Percentiles rank a stretch among this genome's conserved stretches.
Conservation (phyloP, 2,329 filamentous ascomycete species). For the Penicillium verrucosum region DNA sequence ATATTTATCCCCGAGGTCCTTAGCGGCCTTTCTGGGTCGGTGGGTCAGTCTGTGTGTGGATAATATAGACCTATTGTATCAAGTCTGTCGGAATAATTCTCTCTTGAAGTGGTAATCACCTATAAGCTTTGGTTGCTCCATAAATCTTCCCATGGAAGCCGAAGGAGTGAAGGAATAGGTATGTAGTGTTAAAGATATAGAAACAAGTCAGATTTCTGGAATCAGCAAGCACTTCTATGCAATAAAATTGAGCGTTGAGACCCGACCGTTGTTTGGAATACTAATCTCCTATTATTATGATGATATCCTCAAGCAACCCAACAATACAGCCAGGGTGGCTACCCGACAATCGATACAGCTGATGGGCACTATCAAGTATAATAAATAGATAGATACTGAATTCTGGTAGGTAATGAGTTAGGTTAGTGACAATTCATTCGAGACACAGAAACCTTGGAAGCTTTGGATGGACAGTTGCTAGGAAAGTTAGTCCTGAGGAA, state of each 20-base stretch:
- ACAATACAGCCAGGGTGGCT: neutral
- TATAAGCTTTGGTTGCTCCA: neutral
- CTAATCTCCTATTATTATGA: neutral
- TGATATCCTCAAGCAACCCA: neutral
- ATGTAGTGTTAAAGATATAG: neutral
- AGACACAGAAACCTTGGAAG: neutral
- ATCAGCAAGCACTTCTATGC: neutral
- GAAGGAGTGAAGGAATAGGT: neutral
- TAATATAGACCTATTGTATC: neutral
- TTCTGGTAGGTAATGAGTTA: neutral
- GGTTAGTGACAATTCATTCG: neutral
- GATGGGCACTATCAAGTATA: neutral
- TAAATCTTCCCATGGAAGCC: no score
- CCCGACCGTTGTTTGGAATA: fast-evolving
- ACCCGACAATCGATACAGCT: neutral
- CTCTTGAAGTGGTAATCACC: no score
- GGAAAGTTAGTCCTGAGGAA: neutral
- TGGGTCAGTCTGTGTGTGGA: neutral
- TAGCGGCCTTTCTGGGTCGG: neutral
- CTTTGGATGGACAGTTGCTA: neutral
- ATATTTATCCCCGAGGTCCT: no score
- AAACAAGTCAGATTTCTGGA: neutral
- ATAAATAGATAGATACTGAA: no score
- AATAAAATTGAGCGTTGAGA: neutral
- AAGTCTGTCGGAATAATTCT: neutral